Evolutionary conservation across 1,284 basidiomycete species (phyloP).

Genomic region (Prillingera fragicola): DNA sequence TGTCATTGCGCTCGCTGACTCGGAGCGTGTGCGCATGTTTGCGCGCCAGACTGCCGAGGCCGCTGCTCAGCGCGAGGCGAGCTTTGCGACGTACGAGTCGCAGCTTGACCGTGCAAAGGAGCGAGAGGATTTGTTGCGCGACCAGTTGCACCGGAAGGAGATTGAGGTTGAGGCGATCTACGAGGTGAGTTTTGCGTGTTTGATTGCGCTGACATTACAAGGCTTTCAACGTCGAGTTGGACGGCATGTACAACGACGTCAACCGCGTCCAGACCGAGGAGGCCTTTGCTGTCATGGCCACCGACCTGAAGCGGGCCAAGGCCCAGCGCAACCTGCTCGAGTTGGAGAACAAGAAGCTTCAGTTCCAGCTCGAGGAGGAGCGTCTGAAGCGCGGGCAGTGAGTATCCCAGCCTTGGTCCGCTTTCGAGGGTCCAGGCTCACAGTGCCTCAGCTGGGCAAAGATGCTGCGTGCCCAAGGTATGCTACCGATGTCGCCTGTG

Average conservation of each 20-base stretch:
- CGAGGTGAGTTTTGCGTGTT: constrained; percentile 56
- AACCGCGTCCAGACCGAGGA: constrained; percentile 65
- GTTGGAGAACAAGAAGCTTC: constrained; percentile 72
- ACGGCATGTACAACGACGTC: constrained; percentile 76
- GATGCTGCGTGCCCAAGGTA: constrained; percentile 60
- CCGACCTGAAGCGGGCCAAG: constrained; percentile 67
- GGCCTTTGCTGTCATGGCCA: constrained; percentile 66
- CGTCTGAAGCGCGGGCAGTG: constrained; percentile 74
- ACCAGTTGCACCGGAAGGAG: constrained; percentile 66
- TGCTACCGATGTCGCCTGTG: constrained; percentile 36
- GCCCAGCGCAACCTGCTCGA: constrained; percentile 63
- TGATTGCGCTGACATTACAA: constrained; percentile 38
- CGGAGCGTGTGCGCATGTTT: constrained; percentile 20
- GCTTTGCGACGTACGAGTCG: constrained; percentile 58
- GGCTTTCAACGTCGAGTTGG: constrained; percentile 88
- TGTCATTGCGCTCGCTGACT: constrained; percentile 22
- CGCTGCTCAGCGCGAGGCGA: constrained; percentile 52
- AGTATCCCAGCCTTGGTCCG: constrained; percentile 38
- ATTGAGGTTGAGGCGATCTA: constrained; percentile 85
- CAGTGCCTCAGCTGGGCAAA: constrained; percentile 56
- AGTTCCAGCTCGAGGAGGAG: constrained; percentile 62
- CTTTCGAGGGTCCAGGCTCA: background rate
- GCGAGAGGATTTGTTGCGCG: constrained; percentile 69
- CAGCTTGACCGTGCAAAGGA: constrained; percentile 65
- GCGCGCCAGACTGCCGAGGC: constrained; percentile 4